Conservation (phyloP, 495 filamentous ascomycete species). For the Talaromyces thailandensis region DNA sequence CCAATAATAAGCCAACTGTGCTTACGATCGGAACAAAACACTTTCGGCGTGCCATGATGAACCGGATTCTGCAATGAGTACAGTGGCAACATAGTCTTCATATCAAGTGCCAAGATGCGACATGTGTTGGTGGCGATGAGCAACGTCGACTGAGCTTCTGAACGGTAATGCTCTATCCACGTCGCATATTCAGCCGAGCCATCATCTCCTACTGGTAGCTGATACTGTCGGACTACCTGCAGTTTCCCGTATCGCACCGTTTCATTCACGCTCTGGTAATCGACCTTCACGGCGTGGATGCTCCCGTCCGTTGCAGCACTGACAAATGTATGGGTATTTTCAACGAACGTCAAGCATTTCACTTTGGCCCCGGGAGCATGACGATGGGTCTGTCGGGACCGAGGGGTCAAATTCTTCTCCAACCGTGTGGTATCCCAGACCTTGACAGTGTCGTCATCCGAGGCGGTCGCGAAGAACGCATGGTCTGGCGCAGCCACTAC, state of each 20-base stretch:
- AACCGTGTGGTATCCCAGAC: slow-evolving; percentile 89
- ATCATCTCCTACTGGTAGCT: slow-evolving; percentile 46
- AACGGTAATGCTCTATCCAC: slow-evolving; percentile 88
- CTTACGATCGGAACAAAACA: slow-evolving; percentile 78
- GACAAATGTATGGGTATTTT: slow-evolving; percentile 88
- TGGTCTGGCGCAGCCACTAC: slow-evolving; percentile 84
- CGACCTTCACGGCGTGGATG: slow-evolving; percentile 80
- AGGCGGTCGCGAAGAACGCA: slow-evolving; percentile 85
- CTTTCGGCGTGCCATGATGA: slow-evolving; percentile 87
- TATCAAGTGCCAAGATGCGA: slow-evolving; percentile 72
- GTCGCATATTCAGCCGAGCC: slow-evolving; percentile 60
- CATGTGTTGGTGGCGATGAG: slow-evolving; percentile 81
- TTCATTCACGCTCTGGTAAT: slow-evolving; percentile 52
- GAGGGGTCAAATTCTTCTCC: slow-evolving; percentile 80
- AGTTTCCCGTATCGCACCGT: slow-evolving; percentile 69
- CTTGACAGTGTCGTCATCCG: slow-evolving; percentile 86
- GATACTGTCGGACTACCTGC: slow-evolving; percentile 67
- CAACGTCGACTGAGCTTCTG: slow-evolving; percentile 69
- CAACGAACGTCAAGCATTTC: slow-evolving; percentile 77
- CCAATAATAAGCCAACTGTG: slow-evolving; percentile 86
- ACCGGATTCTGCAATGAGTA: slow-evolving; percentile 83
- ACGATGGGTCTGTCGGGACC: slow-evolving; percentile 78
- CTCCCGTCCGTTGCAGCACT: slow-evolving; percentile 86
- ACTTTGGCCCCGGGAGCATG: slow-evolving; percentile 64
- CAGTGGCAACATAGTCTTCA: slow-evolving; percentile 76